Evolutionary conservation across 192 early-diverging fungal species (phyloP).

Genomic region (Linnemannia hyalina): DNA sequence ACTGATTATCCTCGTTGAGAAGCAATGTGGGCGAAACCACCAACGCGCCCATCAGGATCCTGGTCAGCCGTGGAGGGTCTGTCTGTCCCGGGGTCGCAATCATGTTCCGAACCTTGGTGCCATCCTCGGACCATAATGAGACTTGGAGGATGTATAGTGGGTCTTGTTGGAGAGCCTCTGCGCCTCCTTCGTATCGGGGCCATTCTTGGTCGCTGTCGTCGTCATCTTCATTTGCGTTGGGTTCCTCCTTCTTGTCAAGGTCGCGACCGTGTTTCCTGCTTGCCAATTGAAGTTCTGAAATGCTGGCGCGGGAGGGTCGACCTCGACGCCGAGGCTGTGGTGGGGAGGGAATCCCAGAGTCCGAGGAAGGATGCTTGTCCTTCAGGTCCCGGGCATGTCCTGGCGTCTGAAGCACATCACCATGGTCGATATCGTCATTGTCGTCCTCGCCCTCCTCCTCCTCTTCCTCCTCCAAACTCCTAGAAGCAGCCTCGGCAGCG

Average conservation of each 20-base stretch:
- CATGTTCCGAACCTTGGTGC: slow-evolving; percentile 68
- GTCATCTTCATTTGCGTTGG: slow-evolving; percentile 13
- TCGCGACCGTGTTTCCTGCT: slow-evolving; percentile 45
- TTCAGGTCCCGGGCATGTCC: not conserved
- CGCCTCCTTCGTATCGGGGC: not conserved
- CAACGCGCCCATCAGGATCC: slow-evolving; percentile 73
- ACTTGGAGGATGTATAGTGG: slow-evolving; percentile 74
- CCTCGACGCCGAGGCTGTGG: not conserved
- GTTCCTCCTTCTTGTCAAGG: not conserved
- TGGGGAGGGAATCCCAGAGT: not conserved
- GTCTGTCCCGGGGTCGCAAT: slow-evolving; percentile 61
- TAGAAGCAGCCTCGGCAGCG: slow-evolving; percentile 24
- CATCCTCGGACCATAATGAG: slow-evolving; percentile 72
- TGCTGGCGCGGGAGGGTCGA: not conserved
- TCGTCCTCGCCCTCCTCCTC: not conserved
- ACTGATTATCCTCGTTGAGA: slow-evolving; percentile 66
- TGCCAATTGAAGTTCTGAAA: slow-evolving; percentile 49
- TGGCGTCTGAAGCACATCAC: not conserved
- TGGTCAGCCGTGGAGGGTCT: slow-evolving; percentile 67
- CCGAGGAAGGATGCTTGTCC: not conserved
- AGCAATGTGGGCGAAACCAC: slow-evolving; percentile 71
- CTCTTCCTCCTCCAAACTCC: not conserved
- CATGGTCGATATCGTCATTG: not conserved
- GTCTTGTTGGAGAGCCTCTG: slow-evolving; percentile 47
- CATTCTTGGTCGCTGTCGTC: slow-evolving; percentile 16